Percentiles rank a stretch among this genome's conserved stretches.
Evolutionary conservation across 768 basidiomycete genomes (phyloP).

Genomic region (Multifurca ochricompacta): DNA sequence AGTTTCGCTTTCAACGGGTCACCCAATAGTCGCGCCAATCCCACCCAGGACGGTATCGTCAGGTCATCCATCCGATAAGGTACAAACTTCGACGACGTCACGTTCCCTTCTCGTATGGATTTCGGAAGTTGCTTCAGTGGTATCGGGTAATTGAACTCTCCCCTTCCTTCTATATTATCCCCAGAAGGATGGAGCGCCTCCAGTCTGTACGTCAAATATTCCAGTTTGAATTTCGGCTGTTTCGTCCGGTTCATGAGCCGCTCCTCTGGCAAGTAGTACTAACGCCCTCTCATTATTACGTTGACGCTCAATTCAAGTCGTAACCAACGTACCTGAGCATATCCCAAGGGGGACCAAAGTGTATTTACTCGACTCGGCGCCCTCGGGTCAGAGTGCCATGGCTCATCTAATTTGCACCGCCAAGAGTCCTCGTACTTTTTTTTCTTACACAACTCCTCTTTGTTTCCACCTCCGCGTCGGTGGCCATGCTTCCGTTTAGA

Average conservation of each 20-base stretch:
- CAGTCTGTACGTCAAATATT: constrained; percentile 63
- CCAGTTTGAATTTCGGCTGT: constrained; percentile 60
- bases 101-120: constrained; percentile 35
- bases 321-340: constrained; percentile 61
- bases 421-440: constrained; percentile 50
- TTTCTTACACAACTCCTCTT: constrained; percentile 37
- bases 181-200: constrained; percentile 36
- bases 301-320: constrained; percentile 8
- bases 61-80: constrained; percentile 72
- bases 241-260: constrained; percentile 40
- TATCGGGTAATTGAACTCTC: constrained; percentile 40
- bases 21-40: constrained; percentile 55
- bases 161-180: constrained; percentile 23
- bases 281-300: neutral
- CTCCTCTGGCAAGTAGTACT: constrained; percentile 59
- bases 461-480: constrained; percentile 26
- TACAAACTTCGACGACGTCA: constrained; percentile 44
- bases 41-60: constrained; percentile 69
- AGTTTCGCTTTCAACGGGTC: constrained; percentile 43
- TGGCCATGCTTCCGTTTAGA: constrained; percentile 43
- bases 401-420: constrained; percentile 52
- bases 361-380: constrained; percentile 68
- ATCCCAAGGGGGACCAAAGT: constrained; percentile 70
- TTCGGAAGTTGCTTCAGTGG: constrained; percentile 49
- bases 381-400: constrained; percentile 52